These are phyloP conservation scores for Lecanosticta acicola DNA, from an alignment of 2,329 filamentous ascomycete genomes.

Conservation along the genomic window DNA sequence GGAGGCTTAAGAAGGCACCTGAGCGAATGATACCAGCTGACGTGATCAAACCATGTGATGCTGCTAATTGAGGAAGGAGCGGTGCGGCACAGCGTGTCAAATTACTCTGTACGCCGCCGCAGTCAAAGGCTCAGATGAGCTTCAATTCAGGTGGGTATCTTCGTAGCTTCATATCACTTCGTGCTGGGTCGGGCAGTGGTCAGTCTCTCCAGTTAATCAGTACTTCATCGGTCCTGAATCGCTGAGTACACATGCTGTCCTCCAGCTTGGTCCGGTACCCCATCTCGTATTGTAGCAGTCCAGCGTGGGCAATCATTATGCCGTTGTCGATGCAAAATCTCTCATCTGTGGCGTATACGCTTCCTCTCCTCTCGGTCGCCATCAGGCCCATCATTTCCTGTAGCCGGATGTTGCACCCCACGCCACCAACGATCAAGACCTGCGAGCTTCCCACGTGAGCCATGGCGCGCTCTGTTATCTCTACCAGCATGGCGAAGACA, in stretches of 20 bases:
- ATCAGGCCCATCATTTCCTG: constrained; percentile 99
- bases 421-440: constrained; percentile 91
- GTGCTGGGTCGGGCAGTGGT: constrained; percentile 12
- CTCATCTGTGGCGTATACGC: constrained; percentile 91
- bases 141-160: too few species aligned
- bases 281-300: constrained; percentile 74
- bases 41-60: too few species aligned
- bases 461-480: constrained; percentile 98
- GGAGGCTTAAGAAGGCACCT: too few species aligned
- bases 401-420: constrained; percentile 87
- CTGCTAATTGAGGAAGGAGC: too few species aligned
- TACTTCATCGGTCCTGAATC: constrained; percentile 48
- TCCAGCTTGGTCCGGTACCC: constrained; percentile 71
- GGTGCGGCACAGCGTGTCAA: too few species aligned
- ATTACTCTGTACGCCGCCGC: too few species aligned
- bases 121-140: too few species aligned
- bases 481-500: constrained; percentile 92
- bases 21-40: too few species aligned
- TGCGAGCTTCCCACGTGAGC: constrained; percentile 87
- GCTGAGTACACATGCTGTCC: constrained; percentile 65
- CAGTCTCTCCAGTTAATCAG: constrained; percentile 46
- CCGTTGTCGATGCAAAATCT: constrained; percentile 98
- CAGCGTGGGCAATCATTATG: constrained; percentile 98
- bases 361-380: constrained; percentile 81
- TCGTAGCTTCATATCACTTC: background rate